phyloP scores from a whole-genome alignment of 208 protist genomes.

The Leishmania lainsoni region DNA sequence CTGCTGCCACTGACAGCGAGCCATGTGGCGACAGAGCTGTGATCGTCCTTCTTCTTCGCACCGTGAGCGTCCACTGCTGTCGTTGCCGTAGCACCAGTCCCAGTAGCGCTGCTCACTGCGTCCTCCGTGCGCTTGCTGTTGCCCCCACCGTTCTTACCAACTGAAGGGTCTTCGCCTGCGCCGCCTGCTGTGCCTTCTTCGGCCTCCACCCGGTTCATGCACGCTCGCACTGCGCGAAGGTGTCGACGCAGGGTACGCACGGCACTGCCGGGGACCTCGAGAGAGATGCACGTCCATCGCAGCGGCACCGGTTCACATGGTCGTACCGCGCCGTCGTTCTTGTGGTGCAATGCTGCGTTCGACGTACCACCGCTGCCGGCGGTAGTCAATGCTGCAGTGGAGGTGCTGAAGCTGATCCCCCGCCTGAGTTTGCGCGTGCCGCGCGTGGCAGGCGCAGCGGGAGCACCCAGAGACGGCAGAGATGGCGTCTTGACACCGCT shows the following conservation, averaged over 20 bases:
- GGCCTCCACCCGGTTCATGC: conserved; percentile 16
- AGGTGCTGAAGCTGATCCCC: background rate
- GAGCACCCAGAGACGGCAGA: background rate
- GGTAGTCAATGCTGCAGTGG: background rate
- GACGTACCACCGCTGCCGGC: background rate
- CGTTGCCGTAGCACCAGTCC: background rate
- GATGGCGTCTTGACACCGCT: conserved; percentile 7
- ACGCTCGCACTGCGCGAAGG: conserved; percentile 25
- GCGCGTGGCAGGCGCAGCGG: background rate
- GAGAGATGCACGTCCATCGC: conserved; percentile 29
- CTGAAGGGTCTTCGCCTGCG: background rate
- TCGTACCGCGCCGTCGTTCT: conserved; percentile 1
- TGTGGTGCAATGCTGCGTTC: background rate
- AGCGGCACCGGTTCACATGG: conserved; percentile 10
- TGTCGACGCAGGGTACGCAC: conserved; percentile 23
- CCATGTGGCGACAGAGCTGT: background rate
- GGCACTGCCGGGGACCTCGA: conserved; percentile 20
- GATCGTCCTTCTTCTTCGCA: conserved; percentile 5
- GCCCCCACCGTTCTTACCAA: background rate
- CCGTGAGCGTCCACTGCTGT: conserved; percentile 1
- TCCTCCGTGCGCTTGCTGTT: background rate
- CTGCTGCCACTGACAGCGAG: background rate
- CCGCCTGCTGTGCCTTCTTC: background rate
- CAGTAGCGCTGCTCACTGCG: background rate
- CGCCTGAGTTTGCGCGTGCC: background rate